These are phyloP conservation scores for Akanthomyces muscarius DNA, from an alignment of 2,329 filamentous ascomycete genomes.

Conservation along the genomic window DNA sequence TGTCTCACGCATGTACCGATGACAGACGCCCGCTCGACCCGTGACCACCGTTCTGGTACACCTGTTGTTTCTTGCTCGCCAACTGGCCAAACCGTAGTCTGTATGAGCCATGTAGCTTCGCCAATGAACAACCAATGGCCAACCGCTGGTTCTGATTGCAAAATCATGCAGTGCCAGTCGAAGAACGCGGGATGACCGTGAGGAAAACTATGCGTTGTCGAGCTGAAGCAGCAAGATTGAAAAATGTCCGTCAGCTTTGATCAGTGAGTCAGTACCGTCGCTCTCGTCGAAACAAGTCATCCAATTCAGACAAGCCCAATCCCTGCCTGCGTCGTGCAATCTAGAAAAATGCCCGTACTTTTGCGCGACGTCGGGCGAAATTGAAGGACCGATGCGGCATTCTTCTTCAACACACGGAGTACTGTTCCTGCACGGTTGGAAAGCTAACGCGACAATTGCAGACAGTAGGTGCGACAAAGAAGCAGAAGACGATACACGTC, in stretches of 20 bases:
- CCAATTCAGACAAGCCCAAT: neutral
- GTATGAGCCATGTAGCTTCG: neutral
- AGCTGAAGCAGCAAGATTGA: neutral
- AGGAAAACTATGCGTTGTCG: neutral
- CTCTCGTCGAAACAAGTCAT: neutral
- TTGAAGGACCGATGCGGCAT: neutral
- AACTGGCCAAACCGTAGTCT: neutral
- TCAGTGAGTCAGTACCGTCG: neutral
- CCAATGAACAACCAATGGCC: too few relatives aligned
- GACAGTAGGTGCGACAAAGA: neutral
- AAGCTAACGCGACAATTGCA: neutral
- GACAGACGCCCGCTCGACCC: neutral
- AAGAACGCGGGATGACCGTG: neutral
- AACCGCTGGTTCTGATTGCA: too few relatives aligned
- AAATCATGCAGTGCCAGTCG: neutral
- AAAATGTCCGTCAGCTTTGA: neutral
- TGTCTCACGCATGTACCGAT: neutral
- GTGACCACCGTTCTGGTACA: neutral
- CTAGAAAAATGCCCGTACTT: neutral
- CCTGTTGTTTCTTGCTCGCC: neutral
- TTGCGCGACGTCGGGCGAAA: conserved; percentile 10
- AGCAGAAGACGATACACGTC: neutral
- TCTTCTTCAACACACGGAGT: neutral
- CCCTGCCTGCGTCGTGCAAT: neutral
- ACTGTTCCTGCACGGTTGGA: neutral